Percentiles rank a stretch among this genome's conserved stretches.
Conservation (phyloP, 306 rosid genomes). For the Corylus americana region DNA sequence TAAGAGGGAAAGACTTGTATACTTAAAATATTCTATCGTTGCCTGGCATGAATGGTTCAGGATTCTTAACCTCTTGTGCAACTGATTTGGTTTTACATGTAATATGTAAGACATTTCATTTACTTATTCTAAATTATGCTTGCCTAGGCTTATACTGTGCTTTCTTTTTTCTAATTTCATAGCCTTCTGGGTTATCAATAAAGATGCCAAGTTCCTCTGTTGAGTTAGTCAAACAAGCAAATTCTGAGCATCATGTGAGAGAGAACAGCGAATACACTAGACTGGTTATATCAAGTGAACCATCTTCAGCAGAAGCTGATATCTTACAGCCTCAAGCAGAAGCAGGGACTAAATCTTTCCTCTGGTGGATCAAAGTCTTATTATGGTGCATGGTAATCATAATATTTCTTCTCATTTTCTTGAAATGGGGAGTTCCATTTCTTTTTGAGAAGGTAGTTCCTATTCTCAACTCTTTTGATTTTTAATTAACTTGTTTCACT, state of each 20-base stretch:
- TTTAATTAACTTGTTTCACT: conserved; percentile 8
- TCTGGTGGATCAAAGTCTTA: conserved; percentile 76
- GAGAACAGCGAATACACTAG: conserved; percentile 78
- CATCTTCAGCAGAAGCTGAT: conserved; percentile 49
- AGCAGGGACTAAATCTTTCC: conserved; percentile 39
- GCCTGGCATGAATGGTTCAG: neutral
- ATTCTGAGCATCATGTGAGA: conserved; percentile 47
- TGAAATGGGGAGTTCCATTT: conserved; percentile 88
- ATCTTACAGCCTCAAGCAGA: conserved; percentile 56
- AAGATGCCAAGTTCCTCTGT: conserved; percentile 57
- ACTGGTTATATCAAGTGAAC: conserved; percentile 77
- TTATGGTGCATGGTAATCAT: conserved; percentile 49
- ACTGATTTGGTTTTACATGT: neutral
- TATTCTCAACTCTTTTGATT: conserved; percentile 9
- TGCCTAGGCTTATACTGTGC: neutral
- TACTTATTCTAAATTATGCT: neutral
- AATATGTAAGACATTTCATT: neutral
- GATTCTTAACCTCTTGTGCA: neutral
- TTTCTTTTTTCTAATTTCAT: neutral
- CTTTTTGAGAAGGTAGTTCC: conserved; percentile 76
- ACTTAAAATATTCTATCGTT: neutral
- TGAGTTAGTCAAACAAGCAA: conserved; percentile 52
- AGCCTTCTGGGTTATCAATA: conserved; percentile 33
- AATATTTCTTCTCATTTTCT: conserved; percentile 39
- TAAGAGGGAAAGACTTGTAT: neutral